Percentiles rank a stretch among this genome's conserved stretches.
phyloP scores from a whole-genome alignment of 23 red algal genomes.

The Gracilaria gracilis region DNA sequence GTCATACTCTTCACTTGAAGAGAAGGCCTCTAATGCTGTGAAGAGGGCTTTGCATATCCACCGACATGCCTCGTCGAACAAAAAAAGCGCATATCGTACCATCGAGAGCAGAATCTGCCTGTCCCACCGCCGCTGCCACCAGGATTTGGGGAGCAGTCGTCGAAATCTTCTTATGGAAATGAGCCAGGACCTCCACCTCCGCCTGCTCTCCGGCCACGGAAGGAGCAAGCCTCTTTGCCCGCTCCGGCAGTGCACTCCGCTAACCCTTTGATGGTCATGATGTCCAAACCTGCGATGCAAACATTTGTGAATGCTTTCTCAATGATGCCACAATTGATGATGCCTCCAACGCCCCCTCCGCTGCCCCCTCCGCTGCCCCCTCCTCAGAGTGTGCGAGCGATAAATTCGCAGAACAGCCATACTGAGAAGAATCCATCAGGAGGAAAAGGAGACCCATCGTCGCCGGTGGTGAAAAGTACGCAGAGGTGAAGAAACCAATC shows the following conservation, averaged over 20 bases:
- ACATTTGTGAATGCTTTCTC: constrained; percentile 57
- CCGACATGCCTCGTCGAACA: constrained; percentile 52
- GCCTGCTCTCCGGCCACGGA: background rate
- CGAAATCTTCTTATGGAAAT: constrained; percentile 7
- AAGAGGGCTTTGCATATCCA: constrained; percentile 64
- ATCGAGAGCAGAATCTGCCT: background rate
- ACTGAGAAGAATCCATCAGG: background rate
- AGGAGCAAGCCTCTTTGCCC: background rate
- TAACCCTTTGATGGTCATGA: constrained; percentile 54
- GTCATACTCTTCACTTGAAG: constrained; percentile 17
- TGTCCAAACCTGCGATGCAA: constrained; percentile 47
- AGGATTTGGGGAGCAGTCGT: constrained; percentile 19
- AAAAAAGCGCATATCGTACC: constrained; percentile 41
- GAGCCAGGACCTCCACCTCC: background rate
- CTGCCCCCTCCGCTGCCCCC: no score
- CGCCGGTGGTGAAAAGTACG: no score
- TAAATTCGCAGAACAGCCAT: background rate
- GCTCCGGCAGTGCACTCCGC: background rate
- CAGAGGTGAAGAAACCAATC: no score
- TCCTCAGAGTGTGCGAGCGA: background rate
- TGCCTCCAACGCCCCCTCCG: constrained; percentile 49
- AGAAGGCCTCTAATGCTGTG: constrained; percentile 51
- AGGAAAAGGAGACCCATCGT: no score
- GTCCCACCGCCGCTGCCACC: constrained; percentile 45
- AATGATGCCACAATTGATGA: constrained; percentile 75